These are phyloP conservation scores for Bullera alba DNA, from an alignment of 768 basidiomycete species.

Conservation along the genomic window DNA sequence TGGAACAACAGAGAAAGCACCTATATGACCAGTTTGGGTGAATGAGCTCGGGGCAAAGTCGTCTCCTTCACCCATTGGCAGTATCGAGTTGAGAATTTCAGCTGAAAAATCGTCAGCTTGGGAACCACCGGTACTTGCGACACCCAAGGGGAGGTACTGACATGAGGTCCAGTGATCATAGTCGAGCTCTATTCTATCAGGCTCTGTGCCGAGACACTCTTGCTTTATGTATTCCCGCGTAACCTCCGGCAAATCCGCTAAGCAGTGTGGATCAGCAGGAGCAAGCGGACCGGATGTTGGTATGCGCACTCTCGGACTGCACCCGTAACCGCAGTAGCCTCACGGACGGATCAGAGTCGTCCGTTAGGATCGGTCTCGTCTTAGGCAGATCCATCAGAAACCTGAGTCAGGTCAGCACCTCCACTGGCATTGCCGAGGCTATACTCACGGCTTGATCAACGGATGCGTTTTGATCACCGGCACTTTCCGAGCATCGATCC, in stretches of 20 bases:
- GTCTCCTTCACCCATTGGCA: conserved; percentile 70
- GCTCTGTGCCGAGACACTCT: conserved; percentile 56
- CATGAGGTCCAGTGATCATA: conserved; percentile 89
- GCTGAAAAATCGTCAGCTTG: conserved; percentile 11
- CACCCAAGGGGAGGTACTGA: neutral
- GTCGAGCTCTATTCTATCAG: conserved; percentile 59
- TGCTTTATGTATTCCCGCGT: conserved; percentile 55
- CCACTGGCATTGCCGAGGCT: neutral
- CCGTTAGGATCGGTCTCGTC: conserved; percentile 14
- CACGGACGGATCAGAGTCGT: conserved; percentile 41
- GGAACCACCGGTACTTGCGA: too few relatives aligned
- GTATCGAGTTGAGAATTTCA: conserved; percentile 70
- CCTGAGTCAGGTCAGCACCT: conserved; percentile 8
- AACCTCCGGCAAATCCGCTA: conserved; percentile 50
- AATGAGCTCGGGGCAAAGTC: conserved; percentile 74
- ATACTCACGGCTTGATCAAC: conserved; percentile 29
- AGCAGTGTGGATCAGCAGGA: neutral
- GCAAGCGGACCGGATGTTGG: neutral
- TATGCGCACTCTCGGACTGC: conserved; percentile 55
- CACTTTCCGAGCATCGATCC: conserved; percentile 57
- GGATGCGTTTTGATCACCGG: conserved; percentile 48
- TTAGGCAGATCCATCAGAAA: conserved; percentile 25
- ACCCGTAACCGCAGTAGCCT: conserved; percentile 65
- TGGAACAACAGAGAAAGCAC: conserved; percentile 48
- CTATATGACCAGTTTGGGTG: conserved; percentile 83